Conservation (phyloP, 257 asterid genomes). For the Penstemon davidsonii region DNA sequence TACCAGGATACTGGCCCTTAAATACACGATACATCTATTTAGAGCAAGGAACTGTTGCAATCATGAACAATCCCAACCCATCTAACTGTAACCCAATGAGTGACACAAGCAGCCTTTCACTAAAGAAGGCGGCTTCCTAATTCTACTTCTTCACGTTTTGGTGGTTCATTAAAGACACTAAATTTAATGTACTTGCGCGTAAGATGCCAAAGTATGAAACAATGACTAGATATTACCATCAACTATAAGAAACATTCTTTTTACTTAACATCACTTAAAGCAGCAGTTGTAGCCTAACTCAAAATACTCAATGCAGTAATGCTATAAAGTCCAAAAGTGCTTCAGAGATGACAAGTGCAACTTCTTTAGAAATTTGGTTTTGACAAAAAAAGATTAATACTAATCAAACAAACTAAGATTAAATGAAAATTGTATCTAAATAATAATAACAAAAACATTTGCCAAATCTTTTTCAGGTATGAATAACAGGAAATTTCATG, state of each 20-base stretch:
- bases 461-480: not conserved
- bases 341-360: too few species aligned
- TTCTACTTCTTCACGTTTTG: slow-evolving; percentile 1
- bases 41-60: not conserved
- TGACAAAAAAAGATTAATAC: too few species aligned
- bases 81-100: too few species aligned
- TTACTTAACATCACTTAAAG: not conserved
- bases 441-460: not conserved
- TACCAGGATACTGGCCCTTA: slow-evolving; percentile 3
- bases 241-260: not conserved
- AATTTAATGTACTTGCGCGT: slow-evolving; percentile 6
- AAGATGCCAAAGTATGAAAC: not conserved
- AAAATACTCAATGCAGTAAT: not conserved
- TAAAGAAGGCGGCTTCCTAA: not conserved
- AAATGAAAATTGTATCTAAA: too few species aligned
- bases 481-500: not conserved
- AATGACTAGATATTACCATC: not conserved
- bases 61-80: not conserved
- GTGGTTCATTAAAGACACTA: slow-evolving; percentile 6
- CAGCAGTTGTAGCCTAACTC: slow-evolving; percentile 12
- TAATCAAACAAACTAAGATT: too few species aligned
- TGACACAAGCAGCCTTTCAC: not conserved
- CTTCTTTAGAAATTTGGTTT: too few species aligned
- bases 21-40: too few species aligned
- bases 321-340: too few species aligned